A percentile compares a stretch with the other conserved stretches of the same genome.
Evolutionary conservation across 2,329 filamentous ascomycete species (phyloP).

Genomic region (Neopestalotiopsis clavispora): DNA sequence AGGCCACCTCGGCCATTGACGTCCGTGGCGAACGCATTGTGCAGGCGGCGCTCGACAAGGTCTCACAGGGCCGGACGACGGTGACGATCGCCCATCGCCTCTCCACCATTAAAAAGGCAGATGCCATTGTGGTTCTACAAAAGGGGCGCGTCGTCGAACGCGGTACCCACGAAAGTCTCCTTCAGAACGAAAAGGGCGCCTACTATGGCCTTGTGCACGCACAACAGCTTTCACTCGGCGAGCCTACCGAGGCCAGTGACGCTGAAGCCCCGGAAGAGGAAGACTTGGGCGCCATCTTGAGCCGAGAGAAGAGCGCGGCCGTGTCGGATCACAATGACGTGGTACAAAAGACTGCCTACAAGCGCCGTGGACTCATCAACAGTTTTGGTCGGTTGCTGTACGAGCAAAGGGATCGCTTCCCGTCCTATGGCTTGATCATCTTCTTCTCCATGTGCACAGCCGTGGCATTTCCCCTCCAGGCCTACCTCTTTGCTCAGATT

Average conservation of each 20-base stretch:
- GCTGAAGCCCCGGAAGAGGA: slow-evolving; percentile 43
- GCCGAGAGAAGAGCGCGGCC: slow-evolving; percentile 51
- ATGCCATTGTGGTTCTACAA: slow-evolving; percentile 78
- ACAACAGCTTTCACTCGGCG: slow-evolving; percentile 62
- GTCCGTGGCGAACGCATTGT: slow-evolving; percentile 63
- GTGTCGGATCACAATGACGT: slow-evolving; percentile 35
- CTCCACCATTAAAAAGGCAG: slow-evolving; percentile 77
- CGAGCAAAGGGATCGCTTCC: slow-evolving; percentile 59
- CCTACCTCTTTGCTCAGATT: slow-evolving; percentile 60
- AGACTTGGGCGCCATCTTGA: slow-evolving; percentile 43
- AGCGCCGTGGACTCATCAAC: slow-evolving; percentile 46
- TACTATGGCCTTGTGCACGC: slow-evolving; percentile 72
- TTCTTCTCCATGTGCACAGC: slow-evolving; percentile 49
- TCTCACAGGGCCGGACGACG: slow-evolving; percentile 68
- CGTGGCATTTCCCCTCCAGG: slow-evolving; percentile 54
- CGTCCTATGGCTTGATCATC: slow-evolving; percentile 54
- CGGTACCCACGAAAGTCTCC: slow-evolving; percentile 75
- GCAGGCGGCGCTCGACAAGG: slow-evolving; percentile 65
- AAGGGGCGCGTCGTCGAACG: slow-evolving; percentile 74
- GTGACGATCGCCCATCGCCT: slow-evolving; percentile 78
- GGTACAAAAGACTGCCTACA: slow-evolving; percentile 35
- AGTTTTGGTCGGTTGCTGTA: slow-evolving; percentile 62
- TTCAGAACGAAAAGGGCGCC: slow-evolving; percentile 63
- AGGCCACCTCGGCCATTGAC: slow-evolving; percentile 73
- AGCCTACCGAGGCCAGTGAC: slow-evolving; percentile 43